Conservation (phyloP, 257 asterid species). For the Haberlea rhodopensis region DNA sequence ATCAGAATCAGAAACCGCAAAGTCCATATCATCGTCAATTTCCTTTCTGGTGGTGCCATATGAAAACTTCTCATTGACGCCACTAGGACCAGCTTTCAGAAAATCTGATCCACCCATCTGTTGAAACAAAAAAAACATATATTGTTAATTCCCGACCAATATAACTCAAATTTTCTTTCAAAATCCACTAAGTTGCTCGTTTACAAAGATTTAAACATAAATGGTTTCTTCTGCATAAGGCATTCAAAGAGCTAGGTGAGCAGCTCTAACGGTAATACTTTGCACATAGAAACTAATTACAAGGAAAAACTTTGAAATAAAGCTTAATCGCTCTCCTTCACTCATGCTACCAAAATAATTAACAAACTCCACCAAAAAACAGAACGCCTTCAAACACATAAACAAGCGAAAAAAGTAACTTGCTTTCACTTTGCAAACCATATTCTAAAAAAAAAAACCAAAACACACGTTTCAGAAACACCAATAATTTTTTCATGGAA, state of each 20-base stretch:
- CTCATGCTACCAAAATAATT: neutral
- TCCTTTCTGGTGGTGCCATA: slow-evolving; percentile 43
- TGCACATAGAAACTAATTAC: neutral
- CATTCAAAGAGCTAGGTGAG: slow-evolving; percentile 4
- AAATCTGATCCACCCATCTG: slow-evolving; percentile 47
- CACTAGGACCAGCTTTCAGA: slow-evolving; percentile 46
- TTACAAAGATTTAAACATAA: neutral
- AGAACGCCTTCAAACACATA: neutral
- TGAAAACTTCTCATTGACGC: slow-evolving; percentile 28
- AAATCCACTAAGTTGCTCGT: neutral
- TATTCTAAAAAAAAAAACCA: slow-evolving; percentile 11
- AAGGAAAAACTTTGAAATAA: neutral
- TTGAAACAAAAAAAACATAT: neutral
- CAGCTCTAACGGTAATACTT: neutral
- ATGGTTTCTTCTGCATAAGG: neutral
- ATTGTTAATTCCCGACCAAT: slow-evolving; percentile 1
- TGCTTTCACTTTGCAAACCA: slow-evolving; percentile 21
- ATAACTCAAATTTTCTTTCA: slow-evolving; percentile 2
- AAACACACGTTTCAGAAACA: neutral
- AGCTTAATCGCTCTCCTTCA: neutral
- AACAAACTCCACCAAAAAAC: neutral
- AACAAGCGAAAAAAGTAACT: slow-evolving; percentile 9
- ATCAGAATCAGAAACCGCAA: slow-evolving; percentile 43
- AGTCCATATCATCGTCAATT: slow-evolving; percentile 43
- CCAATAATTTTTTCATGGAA: no score